phyloP scores from a whole-genome alignment of 148 eudicot species.

The Euryodendron excelsum region DNA sequence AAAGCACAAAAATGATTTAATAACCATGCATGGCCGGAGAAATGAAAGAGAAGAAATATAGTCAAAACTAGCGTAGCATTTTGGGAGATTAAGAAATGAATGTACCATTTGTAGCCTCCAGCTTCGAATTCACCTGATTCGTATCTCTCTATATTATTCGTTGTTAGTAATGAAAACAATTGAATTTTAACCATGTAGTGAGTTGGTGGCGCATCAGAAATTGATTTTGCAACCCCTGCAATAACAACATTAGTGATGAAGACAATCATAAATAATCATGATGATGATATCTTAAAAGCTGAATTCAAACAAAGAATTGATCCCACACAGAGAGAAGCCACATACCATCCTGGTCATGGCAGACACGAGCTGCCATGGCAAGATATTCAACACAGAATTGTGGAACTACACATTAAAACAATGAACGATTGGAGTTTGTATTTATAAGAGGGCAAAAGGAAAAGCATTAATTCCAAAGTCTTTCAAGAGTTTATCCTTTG shows the following conservation, averaged over 20 bases:
- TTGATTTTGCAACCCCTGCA: background rate
- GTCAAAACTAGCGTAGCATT: background rate
- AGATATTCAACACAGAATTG: background rate
- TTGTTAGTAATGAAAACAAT: background rate
- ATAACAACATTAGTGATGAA: background rate
- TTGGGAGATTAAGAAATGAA: background rate
- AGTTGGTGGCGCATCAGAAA: conserved; percentile 6
- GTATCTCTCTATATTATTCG: conserved; percentile 7
- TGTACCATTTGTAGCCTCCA: conserved; percentile 17
- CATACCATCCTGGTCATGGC: background rate
- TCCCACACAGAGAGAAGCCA: background rate
- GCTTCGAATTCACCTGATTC: background rate
- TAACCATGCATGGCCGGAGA: background rate
- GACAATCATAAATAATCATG: background rate
- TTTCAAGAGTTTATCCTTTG: background rate
- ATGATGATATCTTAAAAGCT: background rate
- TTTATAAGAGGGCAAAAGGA: background rate
- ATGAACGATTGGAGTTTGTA: background rate
- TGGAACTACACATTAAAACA: background rate
- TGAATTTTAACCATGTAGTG: conserved; percentile 1
- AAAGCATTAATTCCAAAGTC: background rate
- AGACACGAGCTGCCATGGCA: conserved; percentile 4
- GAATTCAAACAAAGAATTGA: background rate
- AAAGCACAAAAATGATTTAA: background rate
- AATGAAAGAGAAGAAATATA: background rate